Conservation (phyloP, 2,329 filamentous ascomycete genomes). For the Hirsutella minnesotensis region DNA sequence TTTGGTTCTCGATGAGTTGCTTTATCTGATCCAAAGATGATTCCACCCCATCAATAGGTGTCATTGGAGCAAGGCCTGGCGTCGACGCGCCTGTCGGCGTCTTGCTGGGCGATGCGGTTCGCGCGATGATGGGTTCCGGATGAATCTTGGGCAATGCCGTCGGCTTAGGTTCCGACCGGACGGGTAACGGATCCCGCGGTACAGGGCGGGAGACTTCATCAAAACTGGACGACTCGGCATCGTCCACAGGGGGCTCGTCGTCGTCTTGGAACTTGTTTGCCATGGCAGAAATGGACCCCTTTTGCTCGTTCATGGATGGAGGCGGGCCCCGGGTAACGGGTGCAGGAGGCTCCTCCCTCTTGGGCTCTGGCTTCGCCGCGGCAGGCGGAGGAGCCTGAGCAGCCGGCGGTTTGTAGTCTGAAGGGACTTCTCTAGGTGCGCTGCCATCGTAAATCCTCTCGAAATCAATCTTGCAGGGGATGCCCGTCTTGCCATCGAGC, state of each 20-base stretch:
- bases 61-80: constrained; percentile 10
- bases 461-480: constrained; percentile 87
- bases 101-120: constrained; percentile 21
- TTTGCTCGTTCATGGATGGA: constrained; percentile 71
- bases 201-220: constrained; percentile 72
- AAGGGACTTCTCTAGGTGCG: constrained; percentile 63
- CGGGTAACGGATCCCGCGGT: constrained; percentile 40
- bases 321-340: constrained; percentile 34
- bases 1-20: constrained; percentile 63
- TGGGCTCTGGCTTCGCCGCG: constrained; percentile 25
- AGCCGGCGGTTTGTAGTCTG: constrained; percentile 54
- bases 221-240: constrained; percentile 67
- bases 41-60: constrained; percentile 33
- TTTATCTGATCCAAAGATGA: constrained; percentile 67
- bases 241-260: constrained; percentile 47
- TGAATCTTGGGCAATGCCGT: constrained; percentile 17
- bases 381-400: constrained; percentile 31
- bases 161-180: constrained; percentile 28
- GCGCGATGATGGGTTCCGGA: constrained; percentile 9
- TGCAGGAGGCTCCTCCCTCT: constrained; percentile 31
- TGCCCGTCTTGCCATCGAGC: constrained; percentile 70
- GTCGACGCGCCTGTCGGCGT: constrained; percentile 8
- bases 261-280: constrained; percentile 79
- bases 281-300: constrained; percentile 73
- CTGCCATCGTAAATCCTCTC: constrained; percentile 83